Evolutionary conservation across 2,329 filamentous ascomycete genomes (phyloP), one percentile per base, ranked within the genome.

Genomic region (Colletotrichum ledebouriae): DNA sequence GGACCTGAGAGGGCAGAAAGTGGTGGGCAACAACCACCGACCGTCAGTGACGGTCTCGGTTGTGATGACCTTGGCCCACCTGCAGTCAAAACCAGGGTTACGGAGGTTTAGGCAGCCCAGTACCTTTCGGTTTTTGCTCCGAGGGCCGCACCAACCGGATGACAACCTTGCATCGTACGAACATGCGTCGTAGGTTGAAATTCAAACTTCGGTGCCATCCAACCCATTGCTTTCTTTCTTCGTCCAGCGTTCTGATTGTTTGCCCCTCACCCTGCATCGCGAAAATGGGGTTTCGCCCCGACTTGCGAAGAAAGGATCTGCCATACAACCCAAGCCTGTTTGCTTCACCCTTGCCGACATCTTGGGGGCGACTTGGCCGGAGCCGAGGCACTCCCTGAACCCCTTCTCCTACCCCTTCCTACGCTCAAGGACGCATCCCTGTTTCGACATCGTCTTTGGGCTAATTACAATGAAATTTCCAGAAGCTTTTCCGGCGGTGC

Each of bases 371-470:
- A 34, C 46, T 63, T 29, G 20, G 53, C 37, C 46, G 56, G 34
- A 63, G 33, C 59, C 25, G 58, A 59, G 22, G 49, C 17, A 46
- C 55, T 64, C 47, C 6, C 47, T 42, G 5, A 29, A 60, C 65
- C 29, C 65, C 64, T 46, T 58, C 64, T 57, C 50, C 53, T 50
- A 29, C 64, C 59, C 64, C 60, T 64, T 67, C 65, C 46, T 64
- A 64, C 53, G 33, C 29, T 47, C 15, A 49, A 64, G 22, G 47
- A 63, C 49, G 34, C 60, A 64, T 46, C 60, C 65, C 20, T 67
- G 60, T 67, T 67, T 67, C 65, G 44, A 67, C 44, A 64, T 55
- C 29, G 20, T 47, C n/a, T 41, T 46, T 20, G 34, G 22, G n/a
- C 20, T 55, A n/a, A n/a, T n/a, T n/a, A 11, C 29, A 34, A 33